Evolutionary conservation across 2,329 filamentous ascomycete genomes (phyloP), one percentile per base, ranked within the genome.

Genomic region (Penicillium sp.): DNA sequence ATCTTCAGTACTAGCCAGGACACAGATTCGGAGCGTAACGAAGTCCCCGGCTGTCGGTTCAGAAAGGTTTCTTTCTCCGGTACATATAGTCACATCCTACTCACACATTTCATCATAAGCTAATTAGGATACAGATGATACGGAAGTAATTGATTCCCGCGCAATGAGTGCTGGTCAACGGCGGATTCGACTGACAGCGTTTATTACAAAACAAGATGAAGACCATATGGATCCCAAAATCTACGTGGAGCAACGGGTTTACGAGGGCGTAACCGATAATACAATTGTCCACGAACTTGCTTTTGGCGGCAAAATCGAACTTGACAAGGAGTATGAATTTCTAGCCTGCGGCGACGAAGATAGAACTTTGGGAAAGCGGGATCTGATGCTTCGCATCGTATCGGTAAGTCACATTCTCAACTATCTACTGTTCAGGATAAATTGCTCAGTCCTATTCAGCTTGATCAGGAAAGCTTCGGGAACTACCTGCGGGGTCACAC

Each of bases 321-420:
- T 57, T 24, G 61, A 47, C 4, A 37, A 50, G 8, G 61, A 63
- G 32, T 61, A 63, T 49, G 47, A 57, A 20, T 63, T 63, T 34
- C 46, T 31, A 10, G 61, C 37, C 16, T 60, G 58, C 49, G 60
- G 60, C 13, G 61, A 62, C 42, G 61, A 63, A 53, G 56, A 61
- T 45, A 34, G 35, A 22, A 49, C 18, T 18, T 26, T 55, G 26
- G 59, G 59, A 40, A 60, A 62, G 51, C 53, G 59, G 16, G 59
- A 60, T 40, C 39, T 63, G 51, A 56, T 32, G 24, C 53, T 63
- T 24, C 46, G 40, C n/a, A 48, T 62, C 10, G 31, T 44, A 49
- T 59, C 55, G 44, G 60, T 63, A 55, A 48, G 61, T 56, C 22
- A 29, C 38, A 50, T 52, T 40, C 39, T 45, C 37, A 39, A 44